These are phyloP conservation scores for Nicotiana benthamiana DNA, from an alignment of 257 asterid genomes.

Conservation along the genomic window DNA sequence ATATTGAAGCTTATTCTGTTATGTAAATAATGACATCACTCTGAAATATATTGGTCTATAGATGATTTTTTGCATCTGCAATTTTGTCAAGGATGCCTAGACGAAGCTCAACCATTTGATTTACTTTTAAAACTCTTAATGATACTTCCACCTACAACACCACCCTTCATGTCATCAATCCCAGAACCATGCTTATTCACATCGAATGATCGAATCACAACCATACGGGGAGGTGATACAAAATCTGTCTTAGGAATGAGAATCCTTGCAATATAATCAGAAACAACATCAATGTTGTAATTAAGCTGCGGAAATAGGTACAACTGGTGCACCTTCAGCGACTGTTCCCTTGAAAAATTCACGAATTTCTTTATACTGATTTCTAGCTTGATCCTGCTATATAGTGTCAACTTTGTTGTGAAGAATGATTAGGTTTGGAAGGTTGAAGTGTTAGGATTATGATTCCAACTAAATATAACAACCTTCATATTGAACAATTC, in stretches of 20 bases:
- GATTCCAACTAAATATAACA: no score
- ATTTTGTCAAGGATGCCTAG: constrained; percentile 88
- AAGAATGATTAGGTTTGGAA: constrained; percentile 79
- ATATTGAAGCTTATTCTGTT: constrained; percentile 82
- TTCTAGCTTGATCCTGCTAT: constrained; percentile 84
- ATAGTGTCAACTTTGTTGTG: constrained; percentile 92
- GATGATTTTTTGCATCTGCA: constrained; percentile 61
- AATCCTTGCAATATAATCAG: constrained; percentile 75
- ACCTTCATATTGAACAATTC: no score
- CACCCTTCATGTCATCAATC: constrained; percentile 87
- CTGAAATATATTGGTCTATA: constrained; percentile 93
- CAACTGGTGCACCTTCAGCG: constrained; percentile 78
- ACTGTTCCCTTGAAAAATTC: constrained; percentile 90
- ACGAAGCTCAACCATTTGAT: constrained; percentile 82
- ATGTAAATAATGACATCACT: constrained; percentile 73
- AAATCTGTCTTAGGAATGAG: constrained; percentile 84
- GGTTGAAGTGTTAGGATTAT: no score
- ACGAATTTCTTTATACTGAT: constrained; percentile 88
- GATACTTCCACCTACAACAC: constrained; percentile 97
- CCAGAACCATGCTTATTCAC: constrained; percentile 95
- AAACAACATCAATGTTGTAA: constrained; percentile 83
- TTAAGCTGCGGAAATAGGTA: constrained; percentile 91
- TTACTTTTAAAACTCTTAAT: constrained; percentile 83
- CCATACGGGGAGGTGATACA: constrained; percentile 83
- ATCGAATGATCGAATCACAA: constrained; percentile 85